Conservation (phyloP, 306 rosid species). For the Dryas octopetala region DNA sequence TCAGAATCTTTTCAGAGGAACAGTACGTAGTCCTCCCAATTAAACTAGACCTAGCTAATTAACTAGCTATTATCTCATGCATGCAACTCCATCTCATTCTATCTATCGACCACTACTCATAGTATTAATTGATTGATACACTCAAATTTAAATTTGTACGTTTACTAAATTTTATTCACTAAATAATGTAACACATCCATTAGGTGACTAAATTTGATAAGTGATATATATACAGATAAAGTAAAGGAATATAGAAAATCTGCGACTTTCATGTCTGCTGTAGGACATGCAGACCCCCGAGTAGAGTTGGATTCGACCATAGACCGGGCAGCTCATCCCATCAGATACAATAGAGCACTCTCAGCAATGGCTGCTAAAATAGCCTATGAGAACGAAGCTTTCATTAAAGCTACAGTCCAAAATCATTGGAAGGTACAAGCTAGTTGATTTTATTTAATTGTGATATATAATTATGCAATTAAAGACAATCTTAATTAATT, state of each 20-base stretch:
- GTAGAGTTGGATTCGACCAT: conserved; percentile 14
- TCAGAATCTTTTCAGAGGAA: background rate
- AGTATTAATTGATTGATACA: too few species aligned
- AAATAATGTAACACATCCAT: too few species aligned
- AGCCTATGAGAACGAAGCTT: conserved; percentile 25
- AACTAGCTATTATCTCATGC: too few species aligned
- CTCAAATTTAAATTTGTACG: too few species aligned
- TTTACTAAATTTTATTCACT: too few species aligned
- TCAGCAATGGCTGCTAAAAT: conserved; percentile 27
- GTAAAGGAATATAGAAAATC: background rate
- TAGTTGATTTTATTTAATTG: too few species aligned
- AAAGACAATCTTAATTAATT: background rate
- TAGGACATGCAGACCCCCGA: conserved; percentile 16
- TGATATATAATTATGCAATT: background rate
- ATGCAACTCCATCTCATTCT: too few species aligned
- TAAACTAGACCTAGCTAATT: too few species aligned
- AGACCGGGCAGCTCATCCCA: background rate
- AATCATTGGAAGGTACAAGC: conserved; percentile 27
- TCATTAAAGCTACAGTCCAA: background rate
- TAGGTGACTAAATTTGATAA: too few species aligned
- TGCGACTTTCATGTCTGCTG: conserved; percentile 5
- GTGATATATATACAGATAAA: background rate
- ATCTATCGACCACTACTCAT: too few species aligned
- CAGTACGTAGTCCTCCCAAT: background rate
- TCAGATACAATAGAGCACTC: conserved; percentile 7